Evolutionary conservation across 257 asterid genomes (phyloP).

Genomic region (Nicotiana otophora): DNA sequence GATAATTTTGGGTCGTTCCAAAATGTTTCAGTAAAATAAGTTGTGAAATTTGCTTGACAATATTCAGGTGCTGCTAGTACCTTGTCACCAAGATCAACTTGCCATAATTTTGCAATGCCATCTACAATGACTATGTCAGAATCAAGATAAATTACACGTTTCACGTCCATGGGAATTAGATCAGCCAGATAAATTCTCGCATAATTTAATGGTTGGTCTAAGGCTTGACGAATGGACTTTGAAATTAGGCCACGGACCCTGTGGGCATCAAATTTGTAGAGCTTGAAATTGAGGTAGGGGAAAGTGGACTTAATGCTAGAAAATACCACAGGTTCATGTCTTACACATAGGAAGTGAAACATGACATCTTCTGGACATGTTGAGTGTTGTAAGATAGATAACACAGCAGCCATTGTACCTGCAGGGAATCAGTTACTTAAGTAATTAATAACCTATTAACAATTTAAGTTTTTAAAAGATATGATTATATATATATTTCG

Average conservation of each 20-base stretch:
- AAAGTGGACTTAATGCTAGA: constrained; percentile 30
- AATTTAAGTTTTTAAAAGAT: neutral
- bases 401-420: constrained; percentile 40
- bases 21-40: constrained; percentile 28
- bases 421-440: neutral
- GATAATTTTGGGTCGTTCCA: constrained; percentile 20
- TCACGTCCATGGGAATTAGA: constrained; percentile 21
- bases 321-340: constrained; percentile 14
- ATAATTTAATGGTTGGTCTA: constrained; percentile 36
- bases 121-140: constrained; percentile 33
- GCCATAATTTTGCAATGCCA: constrained; percentile 29
- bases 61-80: constrained; percentile 34
- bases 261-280: constrained; percentile 25
- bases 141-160: constrained; percentile 32
- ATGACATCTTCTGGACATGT: constrained; percentile 37
- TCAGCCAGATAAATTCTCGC: constrained; percentile 24
- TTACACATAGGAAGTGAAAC: constrained; percentile 32
- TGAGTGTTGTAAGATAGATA: constrained; percentile 39
- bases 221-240: constrained; percentile 35
- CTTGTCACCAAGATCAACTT: constrained; percentile 18
- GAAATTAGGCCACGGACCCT: constrained; percentile 29
- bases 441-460: neutral
- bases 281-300: constrained; percentile 34
- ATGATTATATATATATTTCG: too few species aligned
- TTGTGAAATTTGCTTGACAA: constrained; percentile 32